phyloP scores from a whole-genome alignment of 345 rosid species.

The Heritiera fomes region DNA sequence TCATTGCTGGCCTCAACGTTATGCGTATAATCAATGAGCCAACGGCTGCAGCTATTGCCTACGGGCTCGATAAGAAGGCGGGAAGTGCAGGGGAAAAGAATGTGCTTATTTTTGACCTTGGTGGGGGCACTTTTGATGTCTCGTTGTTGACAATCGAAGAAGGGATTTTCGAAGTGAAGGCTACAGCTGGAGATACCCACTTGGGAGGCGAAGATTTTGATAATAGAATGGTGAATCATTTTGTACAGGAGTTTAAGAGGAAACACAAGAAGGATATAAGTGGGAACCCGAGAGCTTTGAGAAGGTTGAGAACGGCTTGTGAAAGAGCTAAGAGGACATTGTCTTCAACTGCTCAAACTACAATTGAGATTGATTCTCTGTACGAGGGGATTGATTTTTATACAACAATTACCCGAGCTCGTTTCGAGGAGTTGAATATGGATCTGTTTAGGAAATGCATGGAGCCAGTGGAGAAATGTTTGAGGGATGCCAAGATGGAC shows the following conservation, averaged over 20 bases:
- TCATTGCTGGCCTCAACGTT: conserved; percentile 13
- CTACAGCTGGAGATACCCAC: conserved; percentile 33
- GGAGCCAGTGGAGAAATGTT: conserved; percentile 58
- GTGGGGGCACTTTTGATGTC: conserved; percentile 31
- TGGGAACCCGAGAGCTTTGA: conserved; percentile 39
- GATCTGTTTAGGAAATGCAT: conserved; percentile 54
- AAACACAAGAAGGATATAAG: conserved; percentile 38
- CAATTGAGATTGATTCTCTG: conserved; percentile 49
- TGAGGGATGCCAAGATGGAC: conserved; percentile 55
- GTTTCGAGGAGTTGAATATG: conserved; percentile 55
- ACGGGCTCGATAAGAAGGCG: conserved; percentile 26
- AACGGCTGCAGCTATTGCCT: conserved; percentile 32
- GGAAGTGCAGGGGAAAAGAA: conserved; percentile 21
- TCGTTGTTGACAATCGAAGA: conserved; percentile 33
- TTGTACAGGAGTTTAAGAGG: conserved; percentile 48
- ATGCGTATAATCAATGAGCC: conserved; percentile 26
- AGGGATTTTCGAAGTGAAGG: conserved; percentile 39
- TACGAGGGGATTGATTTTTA: conserved; percentile 48
- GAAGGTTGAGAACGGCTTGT: conserved; percentile 49
- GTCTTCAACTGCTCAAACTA: conserved; percentile 54
- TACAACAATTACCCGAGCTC: conserved; percentile 45
- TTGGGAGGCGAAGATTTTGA: conserved; percentile 40
- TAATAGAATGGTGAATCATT: conserved; percentile 47
- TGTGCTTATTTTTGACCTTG: conserved; percentile 32
- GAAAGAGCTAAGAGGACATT: conserved; percentile 57